Conservation (phyloP, 192 early-diverging fungal species). For the Backusella westeae region DNA sequence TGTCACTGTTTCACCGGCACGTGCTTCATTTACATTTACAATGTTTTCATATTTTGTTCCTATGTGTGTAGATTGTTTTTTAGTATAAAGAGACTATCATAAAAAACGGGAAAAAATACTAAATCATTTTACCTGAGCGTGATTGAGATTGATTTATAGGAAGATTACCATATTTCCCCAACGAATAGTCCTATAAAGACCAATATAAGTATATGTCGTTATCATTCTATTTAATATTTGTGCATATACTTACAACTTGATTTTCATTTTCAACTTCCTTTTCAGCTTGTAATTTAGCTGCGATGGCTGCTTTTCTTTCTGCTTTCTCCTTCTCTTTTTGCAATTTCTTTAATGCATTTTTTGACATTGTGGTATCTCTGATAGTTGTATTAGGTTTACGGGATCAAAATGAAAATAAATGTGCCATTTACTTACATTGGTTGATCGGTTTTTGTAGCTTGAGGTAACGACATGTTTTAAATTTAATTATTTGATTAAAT, state of each 20-base stretch:
- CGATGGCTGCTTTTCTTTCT: constrained; percentile 57
- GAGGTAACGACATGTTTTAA: not conserved
- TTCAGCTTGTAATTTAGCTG: constrained; percentile 65
- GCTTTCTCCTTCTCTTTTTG: constrained; percentile 90
- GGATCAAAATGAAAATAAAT: not conserved
- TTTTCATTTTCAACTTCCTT: constrained; percentile 62
- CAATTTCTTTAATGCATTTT: constrained; percentile 91
- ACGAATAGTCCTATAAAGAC: constrained; percentile 66
- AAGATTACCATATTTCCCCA: constrained; percentile 81
- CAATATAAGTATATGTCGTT: not conserved
- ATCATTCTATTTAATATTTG: not conserved
- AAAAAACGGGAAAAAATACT: too few species aligned
- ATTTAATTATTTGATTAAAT: not conserved
- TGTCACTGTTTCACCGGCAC: constrained; percentile 72
- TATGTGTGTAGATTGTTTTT: constrained; percentile 14
- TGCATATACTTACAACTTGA: constrained; percentile 31
- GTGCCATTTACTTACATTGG: not conserved
- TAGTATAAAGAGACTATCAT: not conserved
- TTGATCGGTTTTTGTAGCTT: not conserved
- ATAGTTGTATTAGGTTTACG: constrained; percentile 37
- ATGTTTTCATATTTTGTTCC: constrained; percentile 64
- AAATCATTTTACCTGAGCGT: constrained; percentile 52
- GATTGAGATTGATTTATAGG: constrained; percentile 84
- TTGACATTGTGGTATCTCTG: constrained; percentile 87
- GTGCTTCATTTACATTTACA: constrained; percentile 52